Base-by-base conservation (phyloP, 2,329 filamentous ascomycete species). In the Dryadomyces quercus-mongolicae region DNA sequence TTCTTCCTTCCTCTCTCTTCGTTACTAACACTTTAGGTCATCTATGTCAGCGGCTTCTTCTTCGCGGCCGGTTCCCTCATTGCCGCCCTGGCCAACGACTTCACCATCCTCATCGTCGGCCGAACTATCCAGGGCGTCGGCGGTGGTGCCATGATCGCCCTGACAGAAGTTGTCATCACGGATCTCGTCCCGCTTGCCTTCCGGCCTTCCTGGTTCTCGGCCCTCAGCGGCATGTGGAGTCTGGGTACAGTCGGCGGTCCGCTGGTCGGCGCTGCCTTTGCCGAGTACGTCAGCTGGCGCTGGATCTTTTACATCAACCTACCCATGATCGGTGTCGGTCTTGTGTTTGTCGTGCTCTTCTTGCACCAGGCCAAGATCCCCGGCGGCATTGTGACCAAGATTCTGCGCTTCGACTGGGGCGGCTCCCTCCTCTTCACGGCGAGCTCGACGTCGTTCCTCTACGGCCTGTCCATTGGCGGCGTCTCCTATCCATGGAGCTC, bases 251-350 rank as follows among this genome's bases (percentile, higher is more conserved):
- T 60, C 12, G 49, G 57, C 20, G 62, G 63, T 20, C 62, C 63
- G 1, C 57, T 59, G 6, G 52, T 64, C 49, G 63, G 63, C 7
- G 63, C 60, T 18, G 55, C 48, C 42, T 60, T 65, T 18, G 54
- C 61, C 7, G 56, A 57, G 46, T 51, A 54, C 45, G 55, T 60
- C 12, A 47, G 51, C n/a, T 65, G 63, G 63, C 62, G 63, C 49
- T 65, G 63, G 67, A 61, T 71, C 13, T 78, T 79, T 53, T 74
- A 69, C 53, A 60, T 74, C 18, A 72, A 72, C 55, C 59, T 74
- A 3, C 72, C 71, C 21, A 62, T 71, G 46, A 64, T 68, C 45
- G 68, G 66, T 18, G 45, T 51, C 25, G 57, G 57, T 42, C 46
- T 59, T 10, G 55, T 3, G 47, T 46, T 45, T 44, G 51, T 60